phyloP scores from a whole-genome alignment of 805 yeast species.

The Cyberlindnera xylosilytica region DNA sequence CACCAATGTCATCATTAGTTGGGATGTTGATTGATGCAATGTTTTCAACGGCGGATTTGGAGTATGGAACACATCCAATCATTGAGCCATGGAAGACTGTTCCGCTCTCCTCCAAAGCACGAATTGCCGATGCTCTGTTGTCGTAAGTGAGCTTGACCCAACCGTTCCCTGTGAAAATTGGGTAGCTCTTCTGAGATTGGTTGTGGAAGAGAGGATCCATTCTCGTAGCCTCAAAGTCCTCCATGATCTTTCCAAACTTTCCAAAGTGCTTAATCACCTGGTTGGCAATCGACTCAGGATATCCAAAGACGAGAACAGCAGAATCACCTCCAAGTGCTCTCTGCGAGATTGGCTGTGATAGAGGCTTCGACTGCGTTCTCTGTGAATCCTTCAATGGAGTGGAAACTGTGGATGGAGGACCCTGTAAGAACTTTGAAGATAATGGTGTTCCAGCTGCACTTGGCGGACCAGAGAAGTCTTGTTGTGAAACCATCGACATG shows the following conservation, averaged over 20 bases:
- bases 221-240: constrained; percentile 55
- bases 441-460: constrained; percentile 4
- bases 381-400: constrained; percentile 22
- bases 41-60: constrained; percentile 57
- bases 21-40: constrained; percentile 43
- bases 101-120: constrained; percentile 87
- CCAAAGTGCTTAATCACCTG: constrained; percentile 69
- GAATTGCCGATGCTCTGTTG: constrained; percentile 66
- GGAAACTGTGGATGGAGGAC: constrained; percentile 14
- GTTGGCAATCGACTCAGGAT: constrained; percentile 71
- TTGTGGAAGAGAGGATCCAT: constrained; percentile 24
- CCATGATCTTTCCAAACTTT: constrained; percentile 77
- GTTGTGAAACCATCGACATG: constrained; percentile 6
- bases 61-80: constrained; percentile 70
- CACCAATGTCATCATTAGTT: constrained; percentile 48
- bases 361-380: constrained; percentile 1
- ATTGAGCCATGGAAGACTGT: constrained; percentile 59
- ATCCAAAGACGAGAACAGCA: constrained; percentile 85
- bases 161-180: constrained; percentile 79
- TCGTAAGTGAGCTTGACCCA: constrained; percentile 92
- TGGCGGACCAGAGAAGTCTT: constrained; percentile 4
- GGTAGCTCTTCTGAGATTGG: constrained; percentile 38
- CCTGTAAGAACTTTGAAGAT: neutral
- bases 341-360: constrained; percentile 1
- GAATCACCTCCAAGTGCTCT: constrained; percentile 36